These are phyloP conservation scores for Cordia subcordata DNA, from an alignment of 257 asterid genomes.

Conservation along the genomic window DNA sequence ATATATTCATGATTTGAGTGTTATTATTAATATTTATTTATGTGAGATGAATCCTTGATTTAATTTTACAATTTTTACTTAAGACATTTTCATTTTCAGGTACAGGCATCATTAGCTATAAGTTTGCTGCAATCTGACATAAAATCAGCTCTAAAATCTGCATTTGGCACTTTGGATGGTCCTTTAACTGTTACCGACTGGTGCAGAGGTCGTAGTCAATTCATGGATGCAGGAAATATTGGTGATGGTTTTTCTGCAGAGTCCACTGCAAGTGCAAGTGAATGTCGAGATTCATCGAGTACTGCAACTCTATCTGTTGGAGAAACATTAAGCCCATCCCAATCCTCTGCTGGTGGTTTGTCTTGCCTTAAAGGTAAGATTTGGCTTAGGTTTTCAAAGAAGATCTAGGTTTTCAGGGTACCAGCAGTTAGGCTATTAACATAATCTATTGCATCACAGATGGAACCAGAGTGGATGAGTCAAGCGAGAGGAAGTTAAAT, in stretches of 20 bases:
- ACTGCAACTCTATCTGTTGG: constrained; percentile 69
- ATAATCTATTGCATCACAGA: constrained; percentile 43
- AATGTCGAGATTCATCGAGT: constrained; percentile 88
- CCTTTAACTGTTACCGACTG: constrained; percentile 88
- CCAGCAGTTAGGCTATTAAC: constrained; percentile 20
- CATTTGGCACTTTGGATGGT: constrained; percentile 89
- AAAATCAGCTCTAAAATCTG: constrained; percentile 86
- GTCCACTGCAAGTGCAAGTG: constrained; percentile 92
- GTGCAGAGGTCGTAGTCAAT: constrained; percentile 91
- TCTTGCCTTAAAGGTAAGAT: constrained; percentile 56
- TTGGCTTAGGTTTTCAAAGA: constrained; percentile 11
- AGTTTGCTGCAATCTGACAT: constrained; percentile 93
- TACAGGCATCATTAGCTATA: constrained; percentile 76
- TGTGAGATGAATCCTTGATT: neutral
- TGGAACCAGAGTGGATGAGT: constrained; percentile 66
- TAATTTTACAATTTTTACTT: neutral
- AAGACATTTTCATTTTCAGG: constrained; percentile 49
- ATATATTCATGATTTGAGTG: no score
- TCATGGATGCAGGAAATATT: constrained; percentile 57
- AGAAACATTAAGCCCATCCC: constrained; percentile 87
- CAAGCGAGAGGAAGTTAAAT: constrained; percentile 40
- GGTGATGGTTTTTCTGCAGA: constrained; percentile 83
- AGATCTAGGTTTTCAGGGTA: constrained; percentile 7
- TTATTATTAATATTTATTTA: no score
- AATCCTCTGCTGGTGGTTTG: constrained; percentile 58